These are phyloP conservation scores for Nicotiana attenuata DNA, from an alignment of 257 asterid genomes.

Conservation along the genomic window DNA sequence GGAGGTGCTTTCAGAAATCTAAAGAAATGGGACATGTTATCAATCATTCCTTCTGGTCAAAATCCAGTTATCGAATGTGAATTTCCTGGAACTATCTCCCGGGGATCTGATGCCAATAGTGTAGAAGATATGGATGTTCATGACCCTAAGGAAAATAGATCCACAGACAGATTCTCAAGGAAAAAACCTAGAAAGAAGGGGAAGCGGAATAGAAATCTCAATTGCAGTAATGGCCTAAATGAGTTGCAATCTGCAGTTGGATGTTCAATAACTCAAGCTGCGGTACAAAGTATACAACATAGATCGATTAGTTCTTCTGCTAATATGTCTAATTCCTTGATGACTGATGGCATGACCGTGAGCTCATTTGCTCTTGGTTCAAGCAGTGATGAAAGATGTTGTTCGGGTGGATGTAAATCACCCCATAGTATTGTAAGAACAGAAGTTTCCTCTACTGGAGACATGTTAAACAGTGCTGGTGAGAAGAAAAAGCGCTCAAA, in stretches of 20 bases:
- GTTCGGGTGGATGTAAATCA: neutral
- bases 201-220: slow-evolving; percentile 13
- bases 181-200: slow-evolving; percentile 20
- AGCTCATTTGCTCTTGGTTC: slow-evolving; percentile 12
- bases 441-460: slow-evolving; percentile 5
- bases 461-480: neutral
- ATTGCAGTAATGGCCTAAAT: slow-evolving; percentile 8
- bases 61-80: neutral
- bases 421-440: neutral
- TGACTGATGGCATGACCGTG: slow-evolving; percentile 2
- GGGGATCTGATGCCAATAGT: neutral
- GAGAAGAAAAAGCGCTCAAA: neutral
- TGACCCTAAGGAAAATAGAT: slow-evolving; percentile 7
- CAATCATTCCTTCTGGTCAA: slow-evolving; percentile 11
- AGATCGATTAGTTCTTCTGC: slow-evolving; percentile 1
- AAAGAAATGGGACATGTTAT: slow-evolving; percentile 5
- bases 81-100: slow-evolving; percentile 10
- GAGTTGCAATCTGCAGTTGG: slow-evolving; percentile 5
- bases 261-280: slow-evolving; percentile 10
- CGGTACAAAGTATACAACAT: neutral
- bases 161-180: slow-evolving; percentile 7
- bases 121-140: neutral
- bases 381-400: slow-evolving; percentile 9
- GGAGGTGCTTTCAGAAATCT: slow-evolving; percentile 10
- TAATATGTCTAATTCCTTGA: slow-evolving; percentile 4